Percentiles rank a stretch among this genome's conserved stretches.
Evolutionary conservation across 2,329 filamentous ascomycete genomes (phyloP).

Genomic region (Cytospora piceicola): DNA sequence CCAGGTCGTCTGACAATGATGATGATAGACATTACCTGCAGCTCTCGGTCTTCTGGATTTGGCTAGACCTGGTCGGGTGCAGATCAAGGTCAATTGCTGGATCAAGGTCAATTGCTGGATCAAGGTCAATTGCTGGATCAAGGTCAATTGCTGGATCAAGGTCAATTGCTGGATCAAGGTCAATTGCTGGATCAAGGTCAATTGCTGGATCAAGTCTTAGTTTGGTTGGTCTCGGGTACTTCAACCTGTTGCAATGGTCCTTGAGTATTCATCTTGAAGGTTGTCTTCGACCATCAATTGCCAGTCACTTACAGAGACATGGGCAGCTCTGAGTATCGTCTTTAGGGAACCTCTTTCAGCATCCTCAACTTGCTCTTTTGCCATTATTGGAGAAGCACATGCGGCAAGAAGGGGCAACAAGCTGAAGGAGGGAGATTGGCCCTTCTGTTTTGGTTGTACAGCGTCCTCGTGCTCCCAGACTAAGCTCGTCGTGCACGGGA

Average conservation of each 20-base stretch:
- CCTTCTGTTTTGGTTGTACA: background rate
- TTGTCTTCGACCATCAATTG: background rate
- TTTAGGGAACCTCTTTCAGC: background rate
- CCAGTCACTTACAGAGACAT: background rate
- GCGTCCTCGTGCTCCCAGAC: slow-evolving; percentile 3
- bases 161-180: background rate
- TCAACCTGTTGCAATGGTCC: background rate
- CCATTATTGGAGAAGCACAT: background rate
- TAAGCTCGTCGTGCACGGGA: slow-evolving; percentile 7
- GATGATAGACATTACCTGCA: slow-evolving; percentile 12
- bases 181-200: background rate
- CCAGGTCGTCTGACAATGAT: background rate
- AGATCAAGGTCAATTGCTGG: background rate
- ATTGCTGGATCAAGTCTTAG: background rate
- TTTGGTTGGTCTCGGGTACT: background rate
- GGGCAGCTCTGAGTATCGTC: background rate
- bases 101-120: too few species aligned
- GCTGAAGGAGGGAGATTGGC: background rate
- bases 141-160: too few species aligned
- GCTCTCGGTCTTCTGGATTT: slow-evolving; percentile 3
- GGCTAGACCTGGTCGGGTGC: background rate
- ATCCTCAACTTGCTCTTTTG: background rate
- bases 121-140: background rate
- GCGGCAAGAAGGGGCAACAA: background rate
- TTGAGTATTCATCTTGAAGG: background rate